These are phyloP conservation scores for Flaveria trinervia DNA, from an alignment of 129 eudicot species.

Conservation along the genomic window DNA sequence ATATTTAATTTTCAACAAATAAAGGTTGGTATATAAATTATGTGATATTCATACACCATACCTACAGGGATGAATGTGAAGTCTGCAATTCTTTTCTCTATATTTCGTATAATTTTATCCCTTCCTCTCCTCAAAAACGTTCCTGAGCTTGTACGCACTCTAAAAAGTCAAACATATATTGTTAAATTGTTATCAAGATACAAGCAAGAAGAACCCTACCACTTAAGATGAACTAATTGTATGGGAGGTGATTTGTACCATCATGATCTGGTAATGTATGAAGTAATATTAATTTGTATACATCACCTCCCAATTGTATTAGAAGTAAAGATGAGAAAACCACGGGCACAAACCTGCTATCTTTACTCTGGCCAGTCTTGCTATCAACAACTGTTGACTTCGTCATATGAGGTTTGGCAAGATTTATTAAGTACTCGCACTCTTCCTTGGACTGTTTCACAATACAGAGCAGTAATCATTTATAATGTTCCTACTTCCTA, in stretches of 20 bases:
- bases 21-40: constrained; percentile 15
- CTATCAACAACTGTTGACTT: constrained; percentile 98
- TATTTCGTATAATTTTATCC: constrained; percentile 67
- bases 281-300: not conserved
- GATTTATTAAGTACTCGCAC: constrained; percentile 83
- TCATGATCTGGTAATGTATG: not conserved
- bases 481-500: constrained; percentile 1
- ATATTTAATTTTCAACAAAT: not conserved
- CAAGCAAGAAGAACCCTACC: constrained; percentile 3
- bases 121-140: constrained; percentile 80
- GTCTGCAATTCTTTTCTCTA: constrained; percentile 94
- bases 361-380: constrained; percentile 90
- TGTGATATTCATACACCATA: constrained; percentile 34
- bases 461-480: constrained; percentile 5
- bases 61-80: constrained; percentile 91
- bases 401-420: constrained; percentile 85
- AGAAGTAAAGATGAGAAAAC: constrained; percentile 17
- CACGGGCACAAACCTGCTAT: constrained; percentile 74
- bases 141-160: constrained; percentile 98
- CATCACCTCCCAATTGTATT: not conserved
- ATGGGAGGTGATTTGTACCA: not conserved
- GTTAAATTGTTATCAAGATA: constrained; percentile 20
- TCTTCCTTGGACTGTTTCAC: constrained; percentile 87
- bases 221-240: not conserved
- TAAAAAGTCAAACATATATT: constrained; percentile 31